Conservation (phyloP, 1,284 basidiomycete genomes). For the Cystobasidiaceae sp. region DNA sequence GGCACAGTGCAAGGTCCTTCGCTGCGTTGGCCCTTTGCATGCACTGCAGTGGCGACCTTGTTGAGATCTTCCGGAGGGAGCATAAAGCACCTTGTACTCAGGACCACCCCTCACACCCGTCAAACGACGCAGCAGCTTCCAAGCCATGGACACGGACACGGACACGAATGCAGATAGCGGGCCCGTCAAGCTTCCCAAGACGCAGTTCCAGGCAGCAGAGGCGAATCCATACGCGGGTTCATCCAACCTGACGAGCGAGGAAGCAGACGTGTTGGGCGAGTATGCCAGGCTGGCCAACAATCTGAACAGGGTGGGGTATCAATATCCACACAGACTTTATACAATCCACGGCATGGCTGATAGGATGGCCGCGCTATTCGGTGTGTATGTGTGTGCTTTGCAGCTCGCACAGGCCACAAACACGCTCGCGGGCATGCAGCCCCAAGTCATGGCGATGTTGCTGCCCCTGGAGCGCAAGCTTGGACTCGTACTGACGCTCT, state of each 20-base stretch:
- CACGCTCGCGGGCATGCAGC: constrained; percentile 60
- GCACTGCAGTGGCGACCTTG: too few relatives aligned
- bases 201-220: constrained; percentile 7
- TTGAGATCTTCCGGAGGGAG: too few relatives aligned
- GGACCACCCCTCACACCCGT: too few relatives aligned
- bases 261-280: constrained; percentile 70
- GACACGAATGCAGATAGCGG: neutral
- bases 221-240: constrained; percentile 14
- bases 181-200: neutral
- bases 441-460: constrained; percentile 68
- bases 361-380: too few relatives aligned
- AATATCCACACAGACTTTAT: too few relatives aligned
- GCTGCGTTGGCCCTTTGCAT: too few relatives aligned
- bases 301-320: constrained; percentile 61
- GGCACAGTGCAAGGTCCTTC: too few relatives aligned
- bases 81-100: too few relatives aligned
- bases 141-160: neutral
- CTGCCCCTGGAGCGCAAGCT: constrained; percentile 86
- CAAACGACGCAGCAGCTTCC: too few relatives aligned
- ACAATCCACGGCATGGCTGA: too few relatives aligned
- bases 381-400: too few relatives aligned
- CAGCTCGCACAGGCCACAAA: constrained; percentile 48
- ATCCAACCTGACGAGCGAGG: constrained; percentile 49
- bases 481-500: constrained; percentile 79
- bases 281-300: constrained; percentile 68